Evolutionary conservation across 805 yeast genomes (phyloP), one percentile per base, ranked within the genome.

Genomic region (Lachancea kluyveri): DNA sequence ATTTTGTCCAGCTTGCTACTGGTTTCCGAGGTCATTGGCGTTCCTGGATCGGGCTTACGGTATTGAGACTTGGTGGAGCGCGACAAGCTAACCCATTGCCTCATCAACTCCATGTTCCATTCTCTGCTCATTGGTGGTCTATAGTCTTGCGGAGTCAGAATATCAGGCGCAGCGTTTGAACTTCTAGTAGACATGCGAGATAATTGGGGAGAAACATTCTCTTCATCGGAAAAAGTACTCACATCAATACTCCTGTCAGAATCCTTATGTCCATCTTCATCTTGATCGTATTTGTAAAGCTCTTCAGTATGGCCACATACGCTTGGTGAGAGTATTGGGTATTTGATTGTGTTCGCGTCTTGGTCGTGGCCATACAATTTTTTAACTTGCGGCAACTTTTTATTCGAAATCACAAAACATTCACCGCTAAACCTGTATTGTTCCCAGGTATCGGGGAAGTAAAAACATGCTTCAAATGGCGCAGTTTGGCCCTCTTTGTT

Each of bases 371-470:
- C n/a, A n/a, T 28, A 33, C 17, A 13, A 16, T 17, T 14, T 13
- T 10, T 28, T 13, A 10, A 33, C 21, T 7, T 28, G 32, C 4
- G 37, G 37, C 29, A 14, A 8, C 14, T 41, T 43, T n/a, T 45
- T 49, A 8, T 39, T 28, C 3, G 62, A 55, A 8, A 77, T 53
- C 8, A 65, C 47, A 40, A 74, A 67, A 9, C 82, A 82, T 17
- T 63, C 55, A 8, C 95, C 95, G 35, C 76, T 68, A 39, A 85
- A 64, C 44, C 95, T 64, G 52, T 77, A 81, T 57, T 85, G 95
- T 48, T 72, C 79, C 52, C 70, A 69, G 15, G 70, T 53, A 14
- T 63, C 64, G 6, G 66, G 70, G 50, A 84, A 80, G 62, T 83
- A 80, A 51, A 81, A 82, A 36, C 84, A 80, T 1, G 85, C 82